Conservation (phyloP, 225 moss, liverwort and hornwort genomes). For the Sphagnum contortum region DNA sequence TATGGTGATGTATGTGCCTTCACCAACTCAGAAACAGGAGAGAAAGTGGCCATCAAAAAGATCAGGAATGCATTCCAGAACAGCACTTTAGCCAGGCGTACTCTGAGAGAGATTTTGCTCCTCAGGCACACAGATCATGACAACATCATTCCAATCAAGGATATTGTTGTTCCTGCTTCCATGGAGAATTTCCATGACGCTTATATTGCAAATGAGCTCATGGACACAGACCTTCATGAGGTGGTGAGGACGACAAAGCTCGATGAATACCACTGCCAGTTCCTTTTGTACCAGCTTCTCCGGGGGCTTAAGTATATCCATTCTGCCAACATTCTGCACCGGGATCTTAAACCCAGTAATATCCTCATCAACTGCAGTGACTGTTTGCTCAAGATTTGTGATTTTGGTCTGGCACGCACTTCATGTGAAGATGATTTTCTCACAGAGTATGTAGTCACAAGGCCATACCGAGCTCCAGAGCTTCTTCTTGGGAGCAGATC, state of each 20-base stretch:
- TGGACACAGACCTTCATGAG: constrained; percentile 60
- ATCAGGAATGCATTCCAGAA: constrained; percentile 56
- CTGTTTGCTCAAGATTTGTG: constrained; percentile 61
- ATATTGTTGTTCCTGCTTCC: constrained; percentile 39
- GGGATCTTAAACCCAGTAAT: constrained; percentile 59
- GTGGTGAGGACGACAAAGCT: constrained; percentile 44
- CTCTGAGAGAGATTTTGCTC: constrained; percentile 42
- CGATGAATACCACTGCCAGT: constrained; percentile 57
- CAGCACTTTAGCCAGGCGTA: constrained; percentile 47
- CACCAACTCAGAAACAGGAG: constrained; percentile 46
- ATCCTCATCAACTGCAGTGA: constrained; percentile 58
- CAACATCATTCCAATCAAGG: constrained; percentile 50
- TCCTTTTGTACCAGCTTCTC: constrained; percentile 49
- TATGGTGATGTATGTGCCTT: constrained; percentile 60
- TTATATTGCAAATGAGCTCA: constrained; percentile 55
- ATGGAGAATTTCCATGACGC: constrained; percentile 48
- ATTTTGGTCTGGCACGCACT: constrained; percentile 66
- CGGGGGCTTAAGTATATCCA: constrained; percentile 63
- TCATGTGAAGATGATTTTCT: constrained; percentile 48
- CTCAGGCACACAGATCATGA: constrained; percentile 54
- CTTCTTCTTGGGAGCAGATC: constrained; percentile 38
- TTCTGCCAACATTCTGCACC: constrained; percentile 60
- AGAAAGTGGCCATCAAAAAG: constrained; percentile 58
- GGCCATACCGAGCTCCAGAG: constrained; percentile 62
- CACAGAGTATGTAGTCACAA: constrained; percentile 62